Conservation (phyloP, 2,329 filamentous ascomycete genomes). For the Trichocomaceae sp. region DNA sequence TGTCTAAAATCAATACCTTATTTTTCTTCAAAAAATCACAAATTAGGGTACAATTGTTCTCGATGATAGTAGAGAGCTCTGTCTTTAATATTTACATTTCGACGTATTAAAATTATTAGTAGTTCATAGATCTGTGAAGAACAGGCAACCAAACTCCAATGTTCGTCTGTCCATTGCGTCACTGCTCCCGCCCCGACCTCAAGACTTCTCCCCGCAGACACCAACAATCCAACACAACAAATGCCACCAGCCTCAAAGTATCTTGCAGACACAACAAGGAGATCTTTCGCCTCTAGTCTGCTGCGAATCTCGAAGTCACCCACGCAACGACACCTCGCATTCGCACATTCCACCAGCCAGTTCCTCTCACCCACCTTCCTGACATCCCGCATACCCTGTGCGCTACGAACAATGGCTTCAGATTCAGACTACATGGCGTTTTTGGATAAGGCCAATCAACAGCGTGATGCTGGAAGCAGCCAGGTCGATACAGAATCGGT, state of each 20-base stretch:
- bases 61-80: background rate
- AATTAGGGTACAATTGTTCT: background rate
- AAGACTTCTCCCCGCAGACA: background rate
- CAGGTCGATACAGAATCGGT: conserved; percentile 16
- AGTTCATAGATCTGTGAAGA: background rate
- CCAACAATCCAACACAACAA: background rate
- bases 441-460: conserved; percentile 77
- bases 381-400: background rate
- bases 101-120: background rate
- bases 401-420: conserved; percentile 41
- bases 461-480: conserved; percentile 38
- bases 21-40: conserved; percentile 1
- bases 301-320: background rate
- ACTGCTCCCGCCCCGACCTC: background rate
- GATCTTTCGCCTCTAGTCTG: background rate
- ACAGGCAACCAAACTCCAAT: background rate
- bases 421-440: conserved; percentile 82
- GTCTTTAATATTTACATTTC: background rate
- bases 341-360: background rate
- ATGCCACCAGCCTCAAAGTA: background rate
- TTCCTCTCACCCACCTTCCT: background rate
- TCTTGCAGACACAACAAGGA: background rate
- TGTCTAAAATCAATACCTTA: conserved; percentile 34
- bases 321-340: background rate
- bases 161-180: conserved; percentile 1